Evolutionary conservation across 495 filamentous ascomycete species (phyloP).

Genomic region (Aspergillus panamensis): DNA sequence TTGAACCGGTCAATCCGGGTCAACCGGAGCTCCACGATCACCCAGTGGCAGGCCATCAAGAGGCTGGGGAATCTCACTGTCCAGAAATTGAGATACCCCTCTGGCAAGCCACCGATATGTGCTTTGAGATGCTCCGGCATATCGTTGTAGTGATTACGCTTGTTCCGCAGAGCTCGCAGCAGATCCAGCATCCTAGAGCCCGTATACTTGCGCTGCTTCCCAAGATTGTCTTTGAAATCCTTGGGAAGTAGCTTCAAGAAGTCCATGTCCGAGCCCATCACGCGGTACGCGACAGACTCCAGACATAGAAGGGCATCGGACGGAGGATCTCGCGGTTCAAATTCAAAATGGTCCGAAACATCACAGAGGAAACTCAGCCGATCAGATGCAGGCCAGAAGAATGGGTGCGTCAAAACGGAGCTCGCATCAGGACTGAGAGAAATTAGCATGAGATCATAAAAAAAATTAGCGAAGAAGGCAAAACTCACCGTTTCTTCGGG

Average conservation of each 20-base stretch:
- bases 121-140: slow-evolving; percentile 75
- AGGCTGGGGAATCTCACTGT: slow-evolving; percentile 75
- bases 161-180: slow-evolving; percentile 87
- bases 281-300: slow-evolving; percentile 51
- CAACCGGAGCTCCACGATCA: slow-evolving; percentile 63
- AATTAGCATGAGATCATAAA: slow-evolving; percentile 13
- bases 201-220: slow-evolving; percentile 94
- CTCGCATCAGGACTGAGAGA: slow-evolving; percentile 59
- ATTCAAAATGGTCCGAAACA: slow-evolving; percentile 91
- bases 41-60: slow-evolving; percentile 73
- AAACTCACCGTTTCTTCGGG: slow-evolving; percentile 58
- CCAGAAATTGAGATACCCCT: slow-evolving; percentile 88
- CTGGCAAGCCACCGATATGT: slow-evolving; percentile 73
- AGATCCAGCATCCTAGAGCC: slow-evolving; percentile 79
- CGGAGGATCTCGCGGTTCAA: slow-evolving; percentile 76
- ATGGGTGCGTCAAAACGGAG: slow-evolving; percentile 84
- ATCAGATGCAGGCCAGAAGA: slow-evolving; percentile 90
- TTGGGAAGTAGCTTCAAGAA: slow-evolving; percentile 74
- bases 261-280: slow-evolving; percentile 60
- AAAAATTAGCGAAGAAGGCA: slow-evolving; percentile 5
- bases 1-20: slow-evolving; percentile 69
- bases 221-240: slow-evolving; percentile 78
- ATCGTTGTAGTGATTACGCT: slow-evolving; percentile 91
- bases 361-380: slow-evolving; percentile 88
- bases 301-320: slow-evolving; percentile 61